Base-by-base conservation (phyloP, 345 rosid species). In the Tarenaya hassleriana region DNA sequence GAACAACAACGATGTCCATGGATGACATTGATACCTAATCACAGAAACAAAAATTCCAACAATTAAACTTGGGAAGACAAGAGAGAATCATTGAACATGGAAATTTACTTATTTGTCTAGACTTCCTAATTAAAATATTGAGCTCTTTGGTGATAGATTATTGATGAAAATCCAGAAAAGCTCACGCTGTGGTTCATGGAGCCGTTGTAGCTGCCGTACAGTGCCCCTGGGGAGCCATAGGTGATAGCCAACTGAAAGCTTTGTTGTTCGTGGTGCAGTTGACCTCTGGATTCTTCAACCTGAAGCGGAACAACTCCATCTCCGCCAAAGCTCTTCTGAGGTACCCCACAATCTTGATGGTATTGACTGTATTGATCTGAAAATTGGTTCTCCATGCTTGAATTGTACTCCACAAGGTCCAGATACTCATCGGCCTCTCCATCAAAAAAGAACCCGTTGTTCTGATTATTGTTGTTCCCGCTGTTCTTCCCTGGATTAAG, bases 271-370 rank as follows among this genome's bases (percentile, higher is more conserved):
- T 54, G 62, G 77, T 40, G 51, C 41, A 70, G 60, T 31, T 66
- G 81, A 66, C 72, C 62, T 34, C 69, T 77, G n/a, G 52, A 67
- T 62, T 75, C 77, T 52, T 62, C 60, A 56, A 63, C 49, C 40
- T 67, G 79, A 57, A 76, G 73, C 5, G 97, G 97, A 47, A 86
- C 97, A 47, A 84, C 79, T 50, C 95, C 68, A 51, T 81, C 95
- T 34, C 83, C 85, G 0, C 75, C 70, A 51, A 66, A 70, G 58
- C 58, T 73, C 75, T 74, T 78, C 41, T 72, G 69, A 6, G 73
- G 66, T 61, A 63, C 56, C 50, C 58, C 5, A 29, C 63, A 59
- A 27, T 67, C 65, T 18, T 73, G 70, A 14, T 73, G 77, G 46
- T 66, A 66, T 3, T 65, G 73, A 40, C 46, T 49, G 32, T 70